These are phyloP conservation scores for Keqinozyma sinolaborantium DNA, from an alignment of 1,139 yeast species.

Conservation along the genomic window DNA sequence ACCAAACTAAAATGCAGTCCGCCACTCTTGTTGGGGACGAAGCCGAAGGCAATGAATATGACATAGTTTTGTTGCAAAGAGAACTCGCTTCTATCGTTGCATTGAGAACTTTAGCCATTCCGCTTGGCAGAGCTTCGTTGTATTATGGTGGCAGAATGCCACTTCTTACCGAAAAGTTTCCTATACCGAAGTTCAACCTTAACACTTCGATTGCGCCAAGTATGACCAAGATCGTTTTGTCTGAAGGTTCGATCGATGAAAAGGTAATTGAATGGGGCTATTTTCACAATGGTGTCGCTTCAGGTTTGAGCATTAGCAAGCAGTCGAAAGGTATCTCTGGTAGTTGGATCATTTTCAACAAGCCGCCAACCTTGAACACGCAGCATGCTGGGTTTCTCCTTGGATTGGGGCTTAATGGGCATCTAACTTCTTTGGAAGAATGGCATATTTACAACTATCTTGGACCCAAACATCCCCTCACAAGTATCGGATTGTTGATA, in stretches of 20 bases:
- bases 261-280: slow-evolving; percentile 74
- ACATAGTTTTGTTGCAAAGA: slow-evolving; percentile 55
- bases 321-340: slow-evolving; percentile 75
- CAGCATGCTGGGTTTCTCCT: slow-evolving; percentile 95
- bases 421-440: slow-evolving; percentile 77
- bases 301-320: slow-evolving; percentile 75
- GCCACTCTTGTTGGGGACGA: slow-evolving; percentile 38
- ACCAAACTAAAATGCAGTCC: slow-evolving; percentile 64
- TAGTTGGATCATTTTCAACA: slow-evolving; percentile 89
- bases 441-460: slow-evolving; percentile 96
- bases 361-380: slow-evolving; percentile 65
- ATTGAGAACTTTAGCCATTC: slow-evolving; percentile 70
- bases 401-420: slow-evolving; percentile 92
- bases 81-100: slow-evolving; percentile 63
- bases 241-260: slow-evolving; percentile 50
- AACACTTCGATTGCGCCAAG: slow-evolving; percentile 64
- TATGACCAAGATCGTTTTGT: slow-evolving; percentile 60
- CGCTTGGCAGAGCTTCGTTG: slow-evolving; percentile 74
- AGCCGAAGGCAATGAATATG: slow-evolving; percentile 49
- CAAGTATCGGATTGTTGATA: slow-evolving; percentile 80
- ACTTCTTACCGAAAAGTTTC: slow-evolving; percentile 78
- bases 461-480: slow-evolving; percentile 83
- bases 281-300: slow-evolving; percentile 89
- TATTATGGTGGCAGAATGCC: slow-evolving; percentile 73
- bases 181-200: slow-evolving; percentile 73